Evolutionary conservation across 306 rosid species (phyloP).

Genomic region (Notholithocarpus densiflorus): DNA sequence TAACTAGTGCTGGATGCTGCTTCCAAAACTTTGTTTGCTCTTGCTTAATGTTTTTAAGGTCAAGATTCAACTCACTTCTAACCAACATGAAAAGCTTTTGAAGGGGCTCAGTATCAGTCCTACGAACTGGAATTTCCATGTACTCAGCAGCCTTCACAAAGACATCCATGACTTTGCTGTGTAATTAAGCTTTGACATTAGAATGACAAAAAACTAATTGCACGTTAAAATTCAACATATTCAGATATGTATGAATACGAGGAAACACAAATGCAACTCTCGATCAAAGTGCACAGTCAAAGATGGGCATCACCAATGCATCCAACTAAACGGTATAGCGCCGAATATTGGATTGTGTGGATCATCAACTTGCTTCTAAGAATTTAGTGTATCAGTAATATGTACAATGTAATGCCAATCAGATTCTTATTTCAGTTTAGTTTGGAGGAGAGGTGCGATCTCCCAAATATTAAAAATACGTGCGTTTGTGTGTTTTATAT

Average conservation of each 20-base stretch:
- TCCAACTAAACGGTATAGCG: not conserved
- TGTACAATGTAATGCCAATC: not conserved
- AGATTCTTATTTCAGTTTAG: not conserved
- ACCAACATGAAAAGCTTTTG: constrained; percentile 95
- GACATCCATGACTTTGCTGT: constrained; percentile 99
- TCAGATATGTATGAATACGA: not conserved
- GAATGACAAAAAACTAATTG: not conserved
- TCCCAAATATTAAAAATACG: not conserved
- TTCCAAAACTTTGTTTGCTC: constrained; percentile 99
- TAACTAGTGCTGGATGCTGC: constrained; percentile 95
- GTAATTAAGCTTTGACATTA: constrained; percentile 7
- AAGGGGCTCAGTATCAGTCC: constrained; percentile 91
- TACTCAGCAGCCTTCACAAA: constrained; percentile 95
- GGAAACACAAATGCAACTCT: not conserved
- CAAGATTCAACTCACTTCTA: constrained; percentile 95
- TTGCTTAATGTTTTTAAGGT: constrained; percentile 97
- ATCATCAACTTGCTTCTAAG: not conserved
- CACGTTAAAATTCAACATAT: not conserved
- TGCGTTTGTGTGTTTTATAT: not conserved
- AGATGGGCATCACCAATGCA: not conserved
- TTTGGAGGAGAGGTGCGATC: not conserved
- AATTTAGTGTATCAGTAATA: not conserved
- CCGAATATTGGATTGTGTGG: not conserved
- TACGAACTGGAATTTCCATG: constrained; percentile 94
- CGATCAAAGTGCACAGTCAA: not conserved